A percentile compares a stretch with the other conserved stretches of the same genome.
Evolutionary conservation across 2,329 filamentous ascomycete species (phyloP).

Genomic region (Xylariales sp.): DNA sequence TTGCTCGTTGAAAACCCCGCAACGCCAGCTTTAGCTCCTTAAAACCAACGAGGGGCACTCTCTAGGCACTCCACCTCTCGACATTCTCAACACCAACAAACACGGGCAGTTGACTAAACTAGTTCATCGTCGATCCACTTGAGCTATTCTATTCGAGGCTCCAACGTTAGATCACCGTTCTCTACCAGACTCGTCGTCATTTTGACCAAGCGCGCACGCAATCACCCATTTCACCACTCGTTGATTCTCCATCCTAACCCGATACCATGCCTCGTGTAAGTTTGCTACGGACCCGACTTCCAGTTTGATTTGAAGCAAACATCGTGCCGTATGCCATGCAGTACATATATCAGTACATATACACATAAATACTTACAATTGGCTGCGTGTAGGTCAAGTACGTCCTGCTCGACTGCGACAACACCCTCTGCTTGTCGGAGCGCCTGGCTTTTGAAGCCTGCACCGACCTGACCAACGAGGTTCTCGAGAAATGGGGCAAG

Average conservation of each 20-base stretch:
- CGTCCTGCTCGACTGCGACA: constrained; percentile 73
- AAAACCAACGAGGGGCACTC: constrained; percentile 37
- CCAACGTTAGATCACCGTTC: constrained; percentile 5
- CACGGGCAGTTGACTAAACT: constrained; percentile 13
- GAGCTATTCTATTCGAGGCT: constrained; percentile 22
- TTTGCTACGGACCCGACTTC: constrained; percentile 19
- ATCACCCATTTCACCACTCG: constrained; percentile 1
- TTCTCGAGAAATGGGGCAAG: constrained; percentile 71
- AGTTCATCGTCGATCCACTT: constrained; percentile 38
- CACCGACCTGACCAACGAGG: constrained; percentile 79
- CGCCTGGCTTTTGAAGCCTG: constrained; percentile 80
- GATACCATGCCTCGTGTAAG: constrained; percentile 52
- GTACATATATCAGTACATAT: neutral
- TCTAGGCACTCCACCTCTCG: constrained; percentile 33
- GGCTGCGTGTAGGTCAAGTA: constrained; percentile 63
- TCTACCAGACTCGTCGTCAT: constrained; percentile 12
- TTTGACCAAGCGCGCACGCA: constrained; percentile 7
- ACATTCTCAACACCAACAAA: constrained; percentile 31
- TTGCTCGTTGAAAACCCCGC: constrained; percentile 28
- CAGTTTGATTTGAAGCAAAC: neutral
- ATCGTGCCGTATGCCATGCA: neutral
- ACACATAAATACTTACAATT: constrained; percentile 33
- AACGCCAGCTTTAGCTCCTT: constrained; percentile 22
- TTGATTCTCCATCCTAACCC: constrained; percentile 27
- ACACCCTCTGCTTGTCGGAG: constrained; percentile 82